A percentile compares a stretch with the other conserved stretches of the same genome.
Evolutionary conservation across 129 eudicot species (phyloP).

Genomic region (Tanacetum coccineum): DNA sequence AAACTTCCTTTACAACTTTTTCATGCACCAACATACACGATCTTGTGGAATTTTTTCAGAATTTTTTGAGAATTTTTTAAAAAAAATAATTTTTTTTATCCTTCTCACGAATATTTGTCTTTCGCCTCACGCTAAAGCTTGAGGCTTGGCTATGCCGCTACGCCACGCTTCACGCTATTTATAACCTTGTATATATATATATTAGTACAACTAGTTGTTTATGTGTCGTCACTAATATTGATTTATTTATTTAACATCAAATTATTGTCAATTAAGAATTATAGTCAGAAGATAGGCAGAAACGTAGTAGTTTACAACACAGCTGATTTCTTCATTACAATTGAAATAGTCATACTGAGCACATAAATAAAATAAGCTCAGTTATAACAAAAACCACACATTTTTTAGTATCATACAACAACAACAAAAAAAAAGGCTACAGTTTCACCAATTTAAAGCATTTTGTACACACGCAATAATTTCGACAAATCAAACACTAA

Average conservation of each 20-base stretch:
- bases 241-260: not conserved
- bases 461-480: slow-evolving; percentile 18
- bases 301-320: not conserved
- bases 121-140: too few relatives aligned
- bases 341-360: slow-evolving; percentile 1
- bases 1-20: too few relatives aligned
- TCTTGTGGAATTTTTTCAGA: too few relatives aligned
- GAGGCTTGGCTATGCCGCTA: too few relatives aligned
- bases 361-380: slow-evolving; percentile 9
- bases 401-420: slow-evolving; percentile 24
- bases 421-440: slow-evolving; percentile 1
- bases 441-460: slow-evolving; percentile 18
- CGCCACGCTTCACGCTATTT: too few relatives aligned
- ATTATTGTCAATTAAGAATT: not conserved
- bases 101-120: too few relatives aligned
- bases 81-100: too few relatives aligned
- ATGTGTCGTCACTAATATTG: not conserved
- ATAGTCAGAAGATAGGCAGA: not conserved
- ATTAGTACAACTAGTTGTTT: not conserved
- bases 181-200: too few relatives aligned
- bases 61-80: too few relatives aligned
- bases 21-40: too few relatives aligned
- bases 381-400: slow-evolving; percentile 10
- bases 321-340: slow-evolving; percentile 24
- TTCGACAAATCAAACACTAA: slow-evolving; percentile 22